Evolutionary conservation across 495 filamentous ascomycete species (phyloP), one percentile per base, ranked within the genome.

Genomic region (Talaromyces ruber): DNA sequence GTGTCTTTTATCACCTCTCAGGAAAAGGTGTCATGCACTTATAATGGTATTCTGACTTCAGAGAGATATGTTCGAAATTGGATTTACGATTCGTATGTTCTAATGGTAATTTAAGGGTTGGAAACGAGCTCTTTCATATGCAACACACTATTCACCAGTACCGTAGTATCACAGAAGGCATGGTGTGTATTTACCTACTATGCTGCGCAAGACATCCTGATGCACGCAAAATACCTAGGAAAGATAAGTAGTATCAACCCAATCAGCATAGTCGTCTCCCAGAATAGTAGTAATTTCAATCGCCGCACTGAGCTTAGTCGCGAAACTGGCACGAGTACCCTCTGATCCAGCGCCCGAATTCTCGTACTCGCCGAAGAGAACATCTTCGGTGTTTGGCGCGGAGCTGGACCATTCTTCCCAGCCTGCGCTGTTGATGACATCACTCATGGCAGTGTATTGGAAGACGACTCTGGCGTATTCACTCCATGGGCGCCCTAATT

Each of bases 401-500:
- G 74, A 72, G 4, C 62, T 69, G 47, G 74, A 77, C 86, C 86
- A 89, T 21, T 75, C 65, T n/a, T 66, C 70, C 87, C 87, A 88
- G 0, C 86, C 86, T 2, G 82, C 81, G 14, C 71, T 55, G 65
- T 87, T 86, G 63, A 90, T 81, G 18, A 87, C 81, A 28, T 68
- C 65, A n/a, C 74, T 76, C 65, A 89, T 71, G 5, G 63, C 60
- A 3, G 81, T 85, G 30, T 77, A 73, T 69, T 88, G 87, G 72
- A 88, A 84, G 26, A 84, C 78, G 2, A 87, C 86, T 2, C 83
- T 72, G 3, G 86, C 77, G 64, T 83, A 87, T 57, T 81, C 69
- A 9, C 77, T 70, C 86, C 86, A 89, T 18, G 86, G 87, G n/a
- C 86, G 79, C 6, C 87, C 59, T 60, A 59, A 6, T 0, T 43